Conservation (phyloP, 2,329 filamentous ascomycete genomes). For the Graphium sp. region DNA sequence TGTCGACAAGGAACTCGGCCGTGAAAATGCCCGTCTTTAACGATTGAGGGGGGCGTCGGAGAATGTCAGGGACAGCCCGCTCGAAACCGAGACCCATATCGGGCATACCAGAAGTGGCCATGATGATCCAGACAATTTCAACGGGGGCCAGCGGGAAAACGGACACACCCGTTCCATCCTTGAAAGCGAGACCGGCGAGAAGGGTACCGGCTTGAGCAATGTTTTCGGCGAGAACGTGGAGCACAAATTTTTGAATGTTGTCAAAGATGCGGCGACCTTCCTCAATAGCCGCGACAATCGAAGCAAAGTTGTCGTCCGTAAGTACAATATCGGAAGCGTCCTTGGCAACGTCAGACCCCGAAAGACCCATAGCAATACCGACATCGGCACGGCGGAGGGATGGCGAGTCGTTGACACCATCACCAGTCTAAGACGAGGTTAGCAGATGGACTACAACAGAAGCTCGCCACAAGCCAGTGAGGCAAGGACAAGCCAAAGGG, state of each 20-base stretch:
- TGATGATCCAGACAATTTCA: constrained; percentile 71
- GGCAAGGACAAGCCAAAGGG: not conserved
- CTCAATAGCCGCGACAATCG: constrained; percentile 53
- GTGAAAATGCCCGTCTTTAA: constrained; percentile 48
- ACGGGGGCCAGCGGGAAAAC: constrained; percentile 60
- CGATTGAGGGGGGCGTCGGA: constrained; percentile 49
- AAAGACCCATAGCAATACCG: constrained; percentile 50
- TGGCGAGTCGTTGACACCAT: constrained; percentile 59
- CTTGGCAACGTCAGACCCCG: constrained; percentile 49
- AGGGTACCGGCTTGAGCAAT: constrained; percentile 54
- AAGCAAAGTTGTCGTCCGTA: constrained; percentile 59
- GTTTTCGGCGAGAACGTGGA: constrained; percentile 54
- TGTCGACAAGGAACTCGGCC: constrained; percentile 47
- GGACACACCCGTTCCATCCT: constrained; percentile 44
- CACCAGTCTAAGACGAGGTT: constrained; percentile 31
- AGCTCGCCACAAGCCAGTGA: not conserved
- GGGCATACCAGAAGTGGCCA: constrained; percentile 59
- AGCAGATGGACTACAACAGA: not conserved
- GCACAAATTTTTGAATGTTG: constrained; percentile 61
- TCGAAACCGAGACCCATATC: constrained; percentile 69
- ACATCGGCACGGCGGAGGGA: constrained; percentile 54
- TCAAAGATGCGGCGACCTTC: constrained; percentile 58
- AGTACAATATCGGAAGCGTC: constrained; percentile 49
- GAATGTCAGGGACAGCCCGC: constrained; percentile 50
- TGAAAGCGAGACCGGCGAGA: constrained; percentile 56